phyloP scores from a whole-genome alignment of 163 green algal genomes.

The Trebouxiophyceae sp. region DNA sequence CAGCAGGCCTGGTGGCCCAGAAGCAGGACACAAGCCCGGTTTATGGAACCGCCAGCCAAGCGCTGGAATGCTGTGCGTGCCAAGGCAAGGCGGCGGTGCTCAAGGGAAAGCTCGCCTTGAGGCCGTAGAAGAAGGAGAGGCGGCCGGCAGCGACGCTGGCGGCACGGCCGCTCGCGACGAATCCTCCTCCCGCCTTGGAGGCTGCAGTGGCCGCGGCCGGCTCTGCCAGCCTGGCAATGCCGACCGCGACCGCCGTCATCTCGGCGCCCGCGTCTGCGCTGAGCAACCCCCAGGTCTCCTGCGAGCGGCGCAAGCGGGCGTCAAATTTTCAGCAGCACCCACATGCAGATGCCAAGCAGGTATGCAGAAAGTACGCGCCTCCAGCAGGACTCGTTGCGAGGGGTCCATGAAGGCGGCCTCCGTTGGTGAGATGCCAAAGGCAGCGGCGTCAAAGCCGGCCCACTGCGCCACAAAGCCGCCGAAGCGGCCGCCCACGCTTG shows the following conservation, averaged over 20 bases:
- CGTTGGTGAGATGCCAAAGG: slow-evolving; percentile 42
- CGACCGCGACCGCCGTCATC: slow-evolving; percentile 9
- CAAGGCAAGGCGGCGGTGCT: too few species aligned
- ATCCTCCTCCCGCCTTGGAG: slow-evolving; percentile 7
- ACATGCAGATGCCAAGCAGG: too few species aligned
- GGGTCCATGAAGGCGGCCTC: slow-evolving; percentile 74
- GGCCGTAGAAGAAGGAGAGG: slow-evolving; percentile 53
- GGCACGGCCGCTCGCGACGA: slow-evolving; percentile 13
- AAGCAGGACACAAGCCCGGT: too few species aligned
- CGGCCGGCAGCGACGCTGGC: slow-evolving; percentile 35
- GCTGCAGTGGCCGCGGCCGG: slow-evolving; percentile 2
- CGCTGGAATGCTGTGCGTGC: too few species aligned
- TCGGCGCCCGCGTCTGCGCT: not conserved
- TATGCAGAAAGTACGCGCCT: slow-evolving; percentile 13
- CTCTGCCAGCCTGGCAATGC: slow-evolving; percentile 7
- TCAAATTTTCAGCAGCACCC: too few species aligned
- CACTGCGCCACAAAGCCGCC: slow-evolving; percentile 50
- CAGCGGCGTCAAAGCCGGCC: slow-evolving; percentile 54
- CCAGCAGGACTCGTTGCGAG: slow-evolving; percentile 74
- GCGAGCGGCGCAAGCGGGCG: slow-evolving; percentile 9
- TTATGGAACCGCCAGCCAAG: too few species aligned
- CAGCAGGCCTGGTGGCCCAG: too few species aligned
- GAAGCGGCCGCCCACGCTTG: slow-evolving; percentile 30
- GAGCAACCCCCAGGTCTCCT: slow-evolving; percentile 13
- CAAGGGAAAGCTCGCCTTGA: slow-evolving; percentile 43